Evolutionary conservation across 495 filamentous ascomycete species (phyloP), one percentile per base, ranked within the genome.

Genomic region (Penicillium dipodomyicola): DNA sequence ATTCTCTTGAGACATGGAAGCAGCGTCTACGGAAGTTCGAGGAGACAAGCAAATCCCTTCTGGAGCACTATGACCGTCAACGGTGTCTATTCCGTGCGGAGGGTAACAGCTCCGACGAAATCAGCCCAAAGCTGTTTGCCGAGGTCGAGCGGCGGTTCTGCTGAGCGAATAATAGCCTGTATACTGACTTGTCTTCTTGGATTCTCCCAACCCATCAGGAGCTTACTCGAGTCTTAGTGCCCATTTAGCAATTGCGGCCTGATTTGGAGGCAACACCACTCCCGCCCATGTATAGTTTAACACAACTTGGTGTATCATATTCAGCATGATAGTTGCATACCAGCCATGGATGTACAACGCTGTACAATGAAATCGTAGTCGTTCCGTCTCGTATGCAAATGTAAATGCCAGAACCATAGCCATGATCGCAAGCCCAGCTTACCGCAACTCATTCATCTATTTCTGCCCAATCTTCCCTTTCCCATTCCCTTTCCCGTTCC

Each of bases 51-150:
- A 77, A 82, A 64, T 88, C 90, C 15, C 72, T 98, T 45, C 74
- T 98, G 11, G 87, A 96, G 59, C 90, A 96, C 72, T 98, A 98
- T 68, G 86, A 89, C 20, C 81, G 81, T 58, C 86, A 87, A 61
- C 90, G 90, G n/a, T 87, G 96, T 32, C 70, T 98, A 54, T 93
- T 87, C 89, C 87, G 86, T 30, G 92, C 97, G 3, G 73, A 88
- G 59, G 94, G 94, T 9, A 83, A 93, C 64, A 90, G 85, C 60
- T 95, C 89, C 61, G 88, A 98, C 71, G 93, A 97, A 80, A 98
- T 98, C 51, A 91, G 82, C 17, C 94, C 94, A 8, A 83, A 89
- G 73, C 72, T 98, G 12, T 85, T 89, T 63, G 76, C 78, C 9
- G 93, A 96, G 72, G 85, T 98, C 66, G 85, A 87, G 71, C 80